phyloP scores from a whole-genome alignment of 768 basidiomycete genomes.

The Hydnum rufescens region DNA sequence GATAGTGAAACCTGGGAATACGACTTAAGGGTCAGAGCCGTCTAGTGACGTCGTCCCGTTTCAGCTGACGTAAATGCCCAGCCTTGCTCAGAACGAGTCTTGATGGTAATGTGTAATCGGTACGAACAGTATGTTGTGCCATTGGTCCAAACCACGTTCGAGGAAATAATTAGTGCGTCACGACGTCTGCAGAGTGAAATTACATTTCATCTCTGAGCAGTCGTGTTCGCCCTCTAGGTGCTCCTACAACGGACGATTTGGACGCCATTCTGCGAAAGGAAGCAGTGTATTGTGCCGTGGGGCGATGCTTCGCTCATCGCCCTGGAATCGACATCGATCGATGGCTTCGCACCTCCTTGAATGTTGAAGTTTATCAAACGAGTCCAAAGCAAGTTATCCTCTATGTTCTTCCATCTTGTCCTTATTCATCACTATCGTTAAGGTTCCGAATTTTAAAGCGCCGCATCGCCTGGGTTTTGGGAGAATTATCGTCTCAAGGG shows the following conservation, averaged over 20 bases:
- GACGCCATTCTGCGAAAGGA: conserved; percentile 55
- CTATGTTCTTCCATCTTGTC: not conserved
- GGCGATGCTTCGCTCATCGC: conserved; percentile 44
- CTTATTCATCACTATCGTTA: conserved; percentile 7
- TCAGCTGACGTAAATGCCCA: too few relatives aligned
- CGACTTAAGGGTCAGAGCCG: conserved; percentile 60
- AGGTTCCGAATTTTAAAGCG: conserved; percentile 87
- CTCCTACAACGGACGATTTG: conserved; percentile 27
- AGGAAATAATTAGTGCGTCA: conserved; percentile 36
- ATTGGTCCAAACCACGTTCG: conserved; percentile 38
- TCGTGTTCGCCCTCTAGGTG: too few relatives aligned
- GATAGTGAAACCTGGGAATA: conserved; percentile 88
- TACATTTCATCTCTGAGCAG: not conserved
- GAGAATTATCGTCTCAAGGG: conserved; percentile 65
- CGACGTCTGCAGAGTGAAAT: not conserved
- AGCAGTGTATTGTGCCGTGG: conserved; percentile 73
- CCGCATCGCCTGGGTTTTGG: conserved; percentile 88
- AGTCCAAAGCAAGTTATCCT: conserved; percentile 33
- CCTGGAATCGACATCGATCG: conserved; percentile 44
- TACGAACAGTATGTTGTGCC: conserved; percentile 52
- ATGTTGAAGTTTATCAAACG: conserved; percentile 43
- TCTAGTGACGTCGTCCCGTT: too few relatives aligned
- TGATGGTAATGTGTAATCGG: conserved; percentile 56
- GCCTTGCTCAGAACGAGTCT: conserved; percentile 88
- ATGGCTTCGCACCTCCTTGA: conserved; percentile 30